Evolutionary conservation across 345 rosid genomes (phyloP).

Genomic region (rapeseed (Brassica napus)): DNA sequence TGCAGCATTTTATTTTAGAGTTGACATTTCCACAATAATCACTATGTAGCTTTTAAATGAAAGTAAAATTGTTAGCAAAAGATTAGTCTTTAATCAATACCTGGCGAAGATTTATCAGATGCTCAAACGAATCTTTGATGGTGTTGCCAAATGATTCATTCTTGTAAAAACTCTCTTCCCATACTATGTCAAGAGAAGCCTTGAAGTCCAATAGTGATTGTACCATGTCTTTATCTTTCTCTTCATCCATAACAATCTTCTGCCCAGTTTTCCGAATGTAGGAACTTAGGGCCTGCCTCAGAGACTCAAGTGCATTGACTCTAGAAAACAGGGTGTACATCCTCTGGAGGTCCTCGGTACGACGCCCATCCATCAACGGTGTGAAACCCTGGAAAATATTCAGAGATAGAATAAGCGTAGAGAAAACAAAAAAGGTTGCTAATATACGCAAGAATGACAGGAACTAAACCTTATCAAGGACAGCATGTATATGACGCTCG

Average conservation of each 20-base stretch:
- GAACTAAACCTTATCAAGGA: conserved; percentile 82
- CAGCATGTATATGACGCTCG: conserved; percentile 76
- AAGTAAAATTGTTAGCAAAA: not conserved
- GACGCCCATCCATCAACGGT: conserved; percentile 88
- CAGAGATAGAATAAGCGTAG: conserved; percentile 15
- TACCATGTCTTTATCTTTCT: conserved; percentile 98
- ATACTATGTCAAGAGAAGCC: conserved; percentile 84
- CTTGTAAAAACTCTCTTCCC: conserved; percentile 92
- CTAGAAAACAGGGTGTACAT: conserved; percentile 75
- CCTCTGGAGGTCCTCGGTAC: conserved; percentile 84
- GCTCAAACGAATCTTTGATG: conserved; percentile 92
- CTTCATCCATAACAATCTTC: conserved; percentile 90
- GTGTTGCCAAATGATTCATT: conserved; percentile 89
- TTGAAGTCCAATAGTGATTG: conserved; percentile 80
- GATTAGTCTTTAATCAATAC: conserved; percentile 42
- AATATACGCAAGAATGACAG: not conserved
- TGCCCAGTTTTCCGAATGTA: conserved; percentile 86
- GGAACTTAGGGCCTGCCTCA: conserved; percentile 78
- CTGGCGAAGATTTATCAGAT: conserved; percentile 96
- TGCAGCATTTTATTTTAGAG: not conserved
- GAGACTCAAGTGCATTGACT: conserved; percentile 80
- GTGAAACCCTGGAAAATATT: conserved; percentile 69
- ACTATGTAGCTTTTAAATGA: conserved; percentile 3
- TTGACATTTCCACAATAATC: conserved; percentile 11
- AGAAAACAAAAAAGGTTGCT: not conserved